Evolutionary conservation across 805 yeast species (phyloP), one percentile per base, ranked within the genome.

Genomic region (Grigorovia jiainica): DNA sequence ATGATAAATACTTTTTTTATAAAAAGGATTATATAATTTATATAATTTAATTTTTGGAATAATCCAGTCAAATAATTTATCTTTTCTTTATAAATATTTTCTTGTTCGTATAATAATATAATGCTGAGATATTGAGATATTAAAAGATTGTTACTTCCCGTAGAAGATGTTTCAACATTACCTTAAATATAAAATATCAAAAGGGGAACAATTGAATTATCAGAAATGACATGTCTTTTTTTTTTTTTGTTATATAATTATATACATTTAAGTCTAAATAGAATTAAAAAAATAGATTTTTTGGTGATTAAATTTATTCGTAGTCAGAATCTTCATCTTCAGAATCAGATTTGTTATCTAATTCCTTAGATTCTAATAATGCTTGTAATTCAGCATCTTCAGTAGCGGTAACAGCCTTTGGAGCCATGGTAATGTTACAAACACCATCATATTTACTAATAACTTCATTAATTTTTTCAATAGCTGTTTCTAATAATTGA

Each of bases 301-400:
- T 24, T 24, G 8, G 8, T 24, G 8, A 15, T 17, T 25, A 19
- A 8, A 25, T 45, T 47, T 58, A 65, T 41, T 65, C 70, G 38
- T 60, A 70, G 37, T 72, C 79, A 36, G 69, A 61, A 34, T 70
- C 74, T 27, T 75, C 80, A 46, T 80, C 92, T 44, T 83, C 89
- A 38, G 87, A 82, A 45, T 84, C 87, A 55, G 81, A 80, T 61
- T 80, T 78, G 60, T 84, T 89, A 64, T 86, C 96, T 60, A 82
- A 73, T 70, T 87, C 97, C 62, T 87, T 85, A 61, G 85, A 77
- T 68, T 90, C 97, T 77, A 92, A 79, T 51, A 92, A 76, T 47
- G 95, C 95, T 67, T 87, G 95, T 60, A 92, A 77, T 68, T 89
- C 97, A 46, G 96, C 97, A 65, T 92, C 98, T 64, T 92, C 98